Base-by-base conservation (phyloP, 2,329 filamentous ascomycete species). In the Thelonectria olida region DNA sequence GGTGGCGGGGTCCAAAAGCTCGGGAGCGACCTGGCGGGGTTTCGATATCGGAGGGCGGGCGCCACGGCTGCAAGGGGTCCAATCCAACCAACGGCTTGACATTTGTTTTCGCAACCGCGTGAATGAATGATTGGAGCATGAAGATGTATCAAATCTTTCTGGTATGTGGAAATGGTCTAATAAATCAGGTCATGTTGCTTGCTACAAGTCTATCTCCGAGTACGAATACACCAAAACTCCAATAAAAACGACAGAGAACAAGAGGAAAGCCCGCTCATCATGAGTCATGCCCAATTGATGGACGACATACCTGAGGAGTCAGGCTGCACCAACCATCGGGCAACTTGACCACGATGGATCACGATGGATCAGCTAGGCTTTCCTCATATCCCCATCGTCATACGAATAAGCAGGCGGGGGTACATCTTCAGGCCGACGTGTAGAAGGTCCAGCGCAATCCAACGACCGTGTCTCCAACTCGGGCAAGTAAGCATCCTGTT, bases 11-110 rank as follows among this genome's bases (percentile, higher is more conserved):
- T 58, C 12, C 42, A 13, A 28, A 36, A 25, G 42, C 42, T 45
- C 22, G 5, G 10, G 28, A 44, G 28, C 44, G 31, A 41, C 19
- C 25, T 50, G 19, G 61, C 48, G 61, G 61, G 61, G 61, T 50
- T 70, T 69, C 67, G 69, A 71, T 64, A 72, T 71, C 68, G 69
- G 69, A 72, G 67, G 57, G 28, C 39, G 19, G 36, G 38, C 36
- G 59, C 50, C 34, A 62, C 58, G 20, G 25, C 62, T 62, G 54
- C 45, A 64, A 60, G 62, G 58, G 58, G 25, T 25, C 25, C 20
- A 49, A 45, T 50, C 68, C 68, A 70, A 70, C 65, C 68, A 61
- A 44, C 62, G 63, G 27, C 67, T 38, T 25, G 50, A 58, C 62
- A 64, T 66, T 67, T 67, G 55, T 61, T 47, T 49, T 42, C 17